These are phyloP conservation scores for Cystobasidium slooffiae DNA, from an alignment of 1,284 basidiomycete genomes.

Conservation along the genomic window DNA sequence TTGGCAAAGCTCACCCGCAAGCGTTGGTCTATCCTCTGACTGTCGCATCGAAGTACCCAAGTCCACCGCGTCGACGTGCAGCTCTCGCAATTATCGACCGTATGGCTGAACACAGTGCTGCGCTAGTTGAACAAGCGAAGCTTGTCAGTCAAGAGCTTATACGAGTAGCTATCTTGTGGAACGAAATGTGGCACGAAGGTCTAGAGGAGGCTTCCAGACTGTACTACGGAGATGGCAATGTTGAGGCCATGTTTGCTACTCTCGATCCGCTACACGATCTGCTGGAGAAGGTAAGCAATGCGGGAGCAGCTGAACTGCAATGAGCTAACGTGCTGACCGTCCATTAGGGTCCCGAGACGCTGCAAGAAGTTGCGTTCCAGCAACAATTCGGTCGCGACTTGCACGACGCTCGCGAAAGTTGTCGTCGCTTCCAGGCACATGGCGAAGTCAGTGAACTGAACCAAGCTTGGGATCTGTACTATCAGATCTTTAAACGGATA, in stretches of 20 bases:
- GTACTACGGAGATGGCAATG: conserved; percentile 97
- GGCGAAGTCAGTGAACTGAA: conserved; percentile 90
- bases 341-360: conserved; percentile 82
- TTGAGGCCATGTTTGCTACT: conserved; percentile 96
- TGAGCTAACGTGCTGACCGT: not conserved
- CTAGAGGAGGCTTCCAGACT: conserved; percentile 95
- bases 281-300: conserved; percentile 74
- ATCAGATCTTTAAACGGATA: conserved; percentile 93
- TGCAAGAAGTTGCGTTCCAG: conserved; percentile 92
- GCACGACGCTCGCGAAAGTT: conserved; percentile 90
- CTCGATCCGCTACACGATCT: conserved; percentile 93
- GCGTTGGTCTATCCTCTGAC: conserved; percentile 95
- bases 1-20: conserved; percentile 96
- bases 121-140: conserved; percentile 85
- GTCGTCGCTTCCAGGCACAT: conserved; percentile 80
- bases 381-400: conserved; percentile 95
- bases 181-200: conserved; percentile 98
- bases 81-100: conserved; percentile 88
- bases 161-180: conserved; percentile 97
- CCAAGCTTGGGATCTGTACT: conserved; percentile 99
- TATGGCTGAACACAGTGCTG: conserved; percentile 88
- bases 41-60: conserved; percentile 96
- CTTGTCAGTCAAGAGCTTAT: conserved; percentile 94
- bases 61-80: conserved; percentile 76
- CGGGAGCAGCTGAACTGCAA: not conserved